Evolutionary conservation across 1,139 yeast species (phyloP).

Genomic region (Zygoascus sp.): DNA sequence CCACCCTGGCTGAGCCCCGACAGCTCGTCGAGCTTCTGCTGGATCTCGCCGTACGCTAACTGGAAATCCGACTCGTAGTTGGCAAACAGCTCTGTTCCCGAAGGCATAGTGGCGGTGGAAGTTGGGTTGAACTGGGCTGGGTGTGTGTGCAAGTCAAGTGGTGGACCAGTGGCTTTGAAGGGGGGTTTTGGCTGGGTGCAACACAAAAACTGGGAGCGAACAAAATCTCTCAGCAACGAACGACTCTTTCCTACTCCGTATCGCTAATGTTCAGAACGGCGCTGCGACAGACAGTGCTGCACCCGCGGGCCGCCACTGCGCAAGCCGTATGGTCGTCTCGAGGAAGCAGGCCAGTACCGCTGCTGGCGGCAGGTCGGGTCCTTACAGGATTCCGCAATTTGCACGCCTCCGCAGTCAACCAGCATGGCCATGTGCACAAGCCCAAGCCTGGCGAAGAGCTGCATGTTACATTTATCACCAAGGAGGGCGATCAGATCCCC

Average conservation of each 20-base stretch:
- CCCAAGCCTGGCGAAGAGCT: constrained; percentile 94
- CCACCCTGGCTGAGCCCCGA: constrained; percentile 50
- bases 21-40: constrained; percentile 59
- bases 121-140: background rate
- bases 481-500: constrained; percentile 79
- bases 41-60: constrained; percentile 66
- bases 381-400: no score
- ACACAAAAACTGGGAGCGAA: background rate
- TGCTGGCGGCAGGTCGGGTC: no score
- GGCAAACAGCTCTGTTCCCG: constrained; percentile 48
- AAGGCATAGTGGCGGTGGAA: constrained; percentile 9
- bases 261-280: background rate
- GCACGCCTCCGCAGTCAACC: background rate
- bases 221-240: background rate
- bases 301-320: background rate
- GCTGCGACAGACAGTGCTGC: background rate
- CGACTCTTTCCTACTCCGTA: no score
- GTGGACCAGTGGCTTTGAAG: background rate
- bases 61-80: constrained; percentile 74
- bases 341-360: no score
- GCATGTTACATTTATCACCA: constrained; percentile 83
- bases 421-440: constrained; percentile 84
- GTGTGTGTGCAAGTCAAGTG: no score
- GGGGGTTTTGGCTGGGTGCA: no score
- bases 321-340: no score